Base-by-base conservation (phyloP, 2,329 filamentous ascomycete genomes). In the Phyllosticta citribraziliensis region DNA sequence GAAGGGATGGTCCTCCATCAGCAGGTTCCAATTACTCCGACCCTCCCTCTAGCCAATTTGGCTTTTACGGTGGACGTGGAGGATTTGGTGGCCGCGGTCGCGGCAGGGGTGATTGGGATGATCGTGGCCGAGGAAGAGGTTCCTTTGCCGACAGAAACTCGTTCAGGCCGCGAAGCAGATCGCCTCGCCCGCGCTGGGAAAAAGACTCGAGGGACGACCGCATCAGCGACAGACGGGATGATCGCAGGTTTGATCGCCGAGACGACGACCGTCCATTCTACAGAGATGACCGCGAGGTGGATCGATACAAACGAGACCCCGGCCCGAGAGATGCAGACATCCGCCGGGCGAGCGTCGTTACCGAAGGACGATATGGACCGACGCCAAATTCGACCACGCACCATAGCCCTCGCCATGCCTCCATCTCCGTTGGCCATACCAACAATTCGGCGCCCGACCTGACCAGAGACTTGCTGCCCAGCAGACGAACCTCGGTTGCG, bases 11-110 rank as follows among this genome's bases (percentile, higher is more conserved):
- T 0, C 87, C 88, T 11, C 81, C 85, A 22, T 88, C 87, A 1
- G 87, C 86, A 19, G 86, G 86, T 4, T 89, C 88, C 2, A 84
- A 84, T 10, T 85, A 84, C 22, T 88, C 88, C 0, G 88, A 91
- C 64, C 80, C 83, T 12, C 79, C 82, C 1, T 86, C 87, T 61
- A 81, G 79, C 19, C 78, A 30, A 5, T 61, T 61, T 47, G 60
- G 60, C 5, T 58, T 61, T 33, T 52, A 57, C 30, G 54, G 76
- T 62, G 72, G 75, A 20, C 82, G 85, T 20, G 80, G 81, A 30
- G 82, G 82, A 5, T 82, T 83, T 62, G 71, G 74, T 63, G 69
- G 30, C 54, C 67, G 68, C 58, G 72, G 70, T 14, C 67, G 73
- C 24, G 84, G 81, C 58, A 67, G 75, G 63, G 75, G 72, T 14